phyloP scores from a whole-genome alignment of 495 filamentous ascomycete species.

The Durotheca rogersii region DNA sequence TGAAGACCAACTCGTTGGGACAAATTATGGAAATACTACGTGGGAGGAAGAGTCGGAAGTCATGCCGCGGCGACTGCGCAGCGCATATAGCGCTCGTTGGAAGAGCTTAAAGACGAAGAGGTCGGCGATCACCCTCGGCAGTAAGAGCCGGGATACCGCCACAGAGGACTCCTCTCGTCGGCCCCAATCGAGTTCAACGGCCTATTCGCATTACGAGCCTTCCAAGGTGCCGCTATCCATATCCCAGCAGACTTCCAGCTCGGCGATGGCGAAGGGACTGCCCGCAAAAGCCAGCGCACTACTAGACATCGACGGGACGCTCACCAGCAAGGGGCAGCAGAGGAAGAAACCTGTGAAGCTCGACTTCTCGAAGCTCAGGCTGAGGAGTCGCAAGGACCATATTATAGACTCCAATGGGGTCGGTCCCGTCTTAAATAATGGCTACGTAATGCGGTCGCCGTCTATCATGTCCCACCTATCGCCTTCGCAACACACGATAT shows the following conservation, averaged over 20 bases:
- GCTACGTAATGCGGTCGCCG: constrained; percentile 42
- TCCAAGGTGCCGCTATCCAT: constrained; percentile 51
- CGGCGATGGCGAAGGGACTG: constrained; percentile 55
- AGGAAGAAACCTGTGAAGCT: constrained; percentile 54
- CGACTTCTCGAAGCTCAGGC: constrained; percentile 46
- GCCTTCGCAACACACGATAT: constrained; percentile 22
- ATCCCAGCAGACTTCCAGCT: constrained; percentile 57
- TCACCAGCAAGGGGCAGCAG: constrained; percentile 23
- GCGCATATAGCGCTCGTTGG: constrained; percentile 11
- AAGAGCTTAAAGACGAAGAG: constrained; percentile 22
- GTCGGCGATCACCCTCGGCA: constrained; percentile 24
- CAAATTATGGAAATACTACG: constrained; percentile 23
- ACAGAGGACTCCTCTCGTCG: constrained; percentile 44
- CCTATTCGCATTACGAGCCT: constrained; percentile 54
- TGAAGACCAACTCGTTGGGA: constrained; percentile 14
- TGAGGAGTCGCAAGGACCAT: constrained; percentile 33
- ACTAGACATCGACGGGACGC: constrained; percentile 43
- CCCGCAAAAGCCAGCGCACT: constrained; percentile 46
- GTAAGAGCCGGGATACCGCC: constrained; percentile 27
- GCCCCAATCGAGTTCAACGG: constrained; percentile 52
- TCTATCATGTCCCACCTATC: constrained; percentile 42
- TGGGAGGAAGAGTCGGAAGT: constrained; percentile 55
- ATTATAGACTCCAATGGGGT: constrained; percentile 10
- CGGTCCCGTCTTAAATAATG: constrained; percentile 31
- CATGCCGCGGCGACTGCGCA: constrained; percentile 37